phyloP scores from a whole-genome alignment of 2,329 filamentous ascomycete species.

The Aquanectria penicillioides region DNA sequence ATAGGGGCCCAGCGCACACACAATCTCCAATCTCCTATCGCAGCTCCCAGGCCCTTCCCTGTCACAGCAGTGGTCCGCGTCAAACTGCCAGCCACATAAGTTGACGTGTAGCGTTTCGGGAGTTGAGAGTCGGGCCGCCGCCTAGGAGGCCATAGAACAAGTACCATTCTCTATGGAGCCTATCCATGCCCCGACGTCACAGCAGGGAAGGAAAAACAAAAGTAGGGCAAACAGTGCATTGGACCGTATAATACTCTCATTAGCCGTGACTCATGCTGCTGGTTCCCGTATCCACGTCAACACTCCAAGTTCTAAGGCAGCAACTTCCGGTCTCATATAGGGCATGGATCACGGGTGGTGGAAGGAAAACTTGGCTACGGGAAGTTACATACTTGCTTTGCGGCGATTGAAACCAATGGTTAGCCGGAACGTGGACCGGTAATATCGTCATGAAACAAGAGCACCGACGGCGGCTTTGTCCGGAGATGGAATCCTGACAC shows the following conservation, averaged over 20 bases:
- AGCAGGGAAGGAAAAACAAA: background rate
- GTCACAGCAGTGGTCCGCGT: background rate
- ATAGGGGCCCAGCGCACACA: background rate
- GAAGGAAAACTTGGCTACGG: background rate
- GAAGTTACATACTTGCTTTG: background rate
- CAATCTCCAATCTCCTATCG: background rate
- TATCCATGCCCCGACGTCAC: background rate
- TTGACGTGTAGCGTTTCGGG: constrained; percentile 18
- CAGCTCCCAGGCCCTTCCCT: background rate
- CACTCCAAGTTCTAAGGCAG: background rate
- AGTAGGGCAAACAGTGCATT: background rate
- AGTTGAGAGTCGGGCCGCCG: background rate
- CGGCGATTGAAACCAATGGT: constrained; percentile 14
- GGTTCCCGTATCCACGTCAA: constrained; percentile 6
- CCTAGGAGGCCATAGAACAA: background rate
- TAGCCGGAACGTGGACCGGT: constrained; percentile 15
- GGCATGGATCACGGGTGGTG: constrained; percentile 6
- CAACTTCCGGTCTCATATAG: constrained; percentile 13
- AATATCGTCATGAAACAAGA: constrained; percentile 17
- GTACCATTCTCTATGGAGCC: too few species aligned
- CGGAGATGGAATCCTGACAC: constrained; percentile 13
- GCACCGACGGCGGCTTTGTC: constrained; percentile 12
- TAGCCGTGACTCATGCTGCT: constrained; percentile 7
- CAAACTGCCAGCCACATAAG: background rate
- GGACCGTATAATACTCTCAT: constrained; percentile 1